Conservation (phyloP, 2,329 filamentous ascomycete species). For the Phyllosticta paracitricarpa region DNA sequence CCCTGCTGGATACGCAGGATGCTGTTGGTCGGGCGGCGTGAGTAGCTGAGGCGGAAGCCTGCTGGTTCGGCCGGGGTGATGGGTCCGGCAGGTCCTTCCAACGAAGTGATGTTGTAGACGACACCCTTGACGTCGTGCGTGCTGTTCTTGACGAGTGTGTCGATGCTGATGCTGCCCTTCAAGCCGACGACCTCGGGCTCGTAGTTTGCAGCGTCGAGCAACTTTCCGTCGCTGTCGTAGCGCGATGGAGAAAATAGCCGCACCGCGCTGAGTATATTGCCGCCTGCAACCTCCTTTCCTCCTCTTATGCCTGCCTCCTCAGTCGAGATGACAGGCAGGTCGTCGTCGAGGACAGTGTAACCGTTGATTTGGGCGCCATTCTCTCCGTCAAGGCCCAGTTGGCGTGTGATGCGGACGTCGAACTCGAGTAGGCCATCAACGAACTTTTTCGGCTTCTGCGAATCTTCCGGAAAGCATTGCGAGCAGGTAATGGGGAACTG, state of each 20-base stretch:
- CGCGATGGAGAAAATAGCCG: not conserved
- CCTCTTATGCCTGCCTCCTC: not conserved
- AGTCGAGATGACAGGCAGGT: not conserved
- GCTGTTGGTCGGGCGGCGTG: slow-evolving; percentile 2
- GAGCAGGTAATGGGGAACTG: slow-evolving; percentile 7
- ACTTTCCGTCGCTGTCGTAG: not conserved
- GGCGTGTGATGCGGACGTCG: slow-evolving; percentile 9
- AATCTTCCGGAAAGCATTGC: slow-evolving; percentile 3
- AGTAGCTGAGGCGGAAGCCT: slow-evolving; percentile 8
- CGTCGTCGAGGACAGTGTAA: slow-evolving; percentile 1
- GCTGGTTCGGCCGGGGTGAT: not conserved
- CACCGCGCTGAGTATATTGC: not conserved
- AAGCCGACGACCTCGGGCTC: not conserved
- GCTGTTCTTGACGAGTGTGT: not conserved
- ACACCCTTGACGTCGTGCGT: slow-evolving; percentile 9
- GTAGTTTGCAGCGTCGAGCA: not conserved
- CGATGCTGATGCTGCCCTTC: not conserved
- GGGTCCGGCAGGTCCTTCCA: not conserved
- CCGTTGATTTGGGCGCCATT: slow-evolving; percentile 7
- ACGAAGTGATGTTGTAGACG: not conserved
- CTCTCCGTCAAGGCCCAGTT: slow-evolving; percentile 6
- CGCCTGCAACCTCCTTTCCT: not conserved
- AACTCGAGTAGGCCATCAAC: slow-evolving; percentile 7
- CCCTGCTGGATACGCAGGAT: slow-evolving; percentile 8
- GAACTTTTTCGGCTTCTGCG: not conserved